Evolutionary conservation across 371 early-diverging fungal species (phyloP).

Genomic region (Mucor circinelloides): DNA sequence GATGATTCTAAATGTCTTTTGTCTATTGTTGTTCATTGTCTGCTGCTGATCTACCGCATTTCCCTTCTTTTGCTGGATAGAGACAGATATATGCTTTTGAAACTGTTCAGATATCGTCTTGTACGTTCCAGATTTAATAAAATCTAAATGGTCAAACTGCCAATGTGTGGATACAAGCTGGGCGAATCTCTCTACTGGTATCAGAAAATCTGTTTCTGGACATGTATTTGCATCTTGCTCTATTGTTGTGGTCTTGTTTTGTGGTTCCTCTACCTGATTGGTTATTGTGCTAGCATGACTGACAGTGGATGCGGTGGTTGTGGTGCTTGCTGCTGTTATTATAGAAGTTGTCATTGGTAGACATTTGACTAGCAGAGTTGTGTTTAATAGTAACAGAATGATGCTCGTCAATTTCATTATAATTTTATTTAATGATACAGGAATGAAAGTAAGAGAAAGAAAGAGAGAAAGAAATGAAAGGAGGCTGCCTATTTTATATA

Average conservation of each 20-base stretch:
- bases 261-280: neutral
- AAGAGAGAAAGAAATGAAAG: constrained; percentile 4
- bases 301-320: neutral
- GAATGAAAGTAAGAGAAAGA: constrained; percentile 2
- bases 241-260: neutral
- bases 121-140: constrained; percentile 34
- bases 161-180: constrained; percentile 45
- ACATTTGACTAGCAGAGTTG: neutral
- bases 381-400: constrained; percentile 10
- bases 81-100: constrained; percentile 35
- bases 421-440: constrained; percentile 11
- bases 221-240: constrained; percentile 1
- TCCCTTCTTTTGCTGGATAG: constrained; percentile 10
- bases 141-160: constrained; percentile 48
- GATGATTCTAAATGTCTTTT: constrained; percentile 10
- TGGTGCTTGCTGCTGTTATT: neutral
- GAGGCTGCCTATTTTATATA: constrained; percentile 2
- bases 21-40: neutral
- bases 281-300: neutral
- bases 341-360: constrained; percentile 15
- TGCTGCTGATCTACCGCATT: neutral
- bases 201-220: constrained; percentile 10
- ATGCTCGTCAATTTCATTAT: constrained; percentile 13
- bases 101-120: constrained; percentile 33
- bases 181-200: constrained; percentile 38